These are phyloP conservation scores for Sporodiniella umbellata DNA, from an alignment of 371 early-diverging fungal species.

Conservation along the genomic window DNA sequence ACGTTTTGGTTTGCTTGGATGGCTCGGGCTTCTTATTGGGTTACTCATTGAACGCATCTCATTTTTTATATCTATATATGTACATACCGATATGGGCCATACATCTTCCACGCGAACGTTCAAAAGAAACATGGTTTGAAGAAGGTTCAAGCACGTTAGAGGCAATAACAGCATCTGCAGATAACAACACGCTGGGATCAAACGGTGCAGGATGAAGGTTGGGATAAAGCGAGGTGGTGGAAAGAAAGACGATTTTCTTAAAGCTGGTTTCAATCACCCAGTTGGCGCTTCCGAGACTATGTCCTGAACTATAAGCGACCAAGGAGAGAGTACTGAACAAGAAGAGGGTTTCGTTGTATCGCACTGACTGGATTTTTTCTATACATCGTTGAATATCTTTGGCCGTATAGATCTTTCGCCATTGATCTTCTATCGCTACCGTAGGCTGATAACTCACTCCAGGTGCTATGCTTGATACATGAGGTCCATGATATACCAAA, in stretches of 20 bases:
- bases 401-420: conserved; percentile 53
- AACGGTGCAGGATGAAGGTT: conserved; percentile 71
- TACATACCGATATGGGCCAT: conserved; percentile 30
- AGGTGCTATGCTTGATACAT: conserved; percentile 18
- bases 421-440: too few relatives aligned
- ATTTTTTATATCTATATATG: conserved; percentile 23
- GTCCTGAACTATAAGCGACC: conserved; percentile 63
- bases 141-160: conserved; percentile 33
- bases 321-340: conserved; percentile 43
- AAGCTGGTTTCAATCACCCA: conserved; percentile 68
- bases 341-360: conserved; percentile 52
- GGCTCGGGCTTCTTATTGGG: too few relatives aligned
- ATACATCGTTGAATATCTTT: conserved; percentile 61
- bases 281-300: conserved; percentile 68
- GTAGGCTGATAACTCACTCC: too few relatives aligned
- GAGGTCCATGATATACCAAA: conserved; percentile 48
- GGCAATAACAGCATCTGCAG: conserved; percentile 55
- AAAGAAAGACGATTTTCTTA: conserved; percentile 63
- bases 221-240: conserved; percentile 58
- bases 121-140: conserved; percentile 11
- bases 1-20: conserved; percentile 70
- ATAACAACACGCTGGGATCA: conserved; percentile 54
- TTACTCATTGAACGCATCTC: conserved; percentile 54
- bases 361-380: conserved; percentile 63
- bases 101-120: conserved; percentile 18